Percentiles rank a stretch among this genome's conserved stretches.
Evolutionary conservation across 2,329 filamentous ascomycete species (phyloP).

Genomic region (Paracorniculantispora psalliotae): DNA sequence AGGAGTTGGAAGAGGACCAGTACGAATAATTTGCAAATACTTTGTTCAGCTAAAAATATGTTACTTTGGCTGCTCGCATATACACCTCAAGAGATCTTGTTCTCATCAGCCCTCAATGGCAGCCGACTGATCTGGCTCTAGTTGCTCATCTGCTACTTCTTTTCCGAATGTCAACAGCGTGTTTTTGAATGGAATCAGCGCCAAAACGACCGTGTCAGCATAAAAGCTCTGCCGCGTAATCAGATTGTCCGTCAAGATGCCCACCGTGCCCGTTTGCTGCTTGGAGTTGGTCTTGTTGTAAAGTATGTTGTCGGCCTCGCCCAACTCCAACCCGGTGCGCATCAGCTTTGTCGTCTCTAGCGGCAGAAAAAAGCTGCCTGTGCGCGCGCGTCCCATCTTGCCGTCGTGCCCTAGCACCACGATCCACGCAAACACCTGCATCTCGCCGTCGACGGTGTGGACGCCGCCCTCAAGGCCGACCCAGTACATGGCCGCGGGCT

Average conservation of each 20-base stretch:
- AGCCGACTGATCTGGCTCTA: background rate
- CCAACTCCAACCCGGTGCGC: constrained; percentile 34
- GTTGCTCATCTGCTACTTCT: background rate
- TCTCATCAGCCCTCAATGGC: background rate
- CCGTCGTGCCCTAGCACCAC: constrained; percentile 27
- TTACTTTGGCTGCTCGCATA: no score
- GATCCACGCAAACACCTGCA: constrained; percentile 38
- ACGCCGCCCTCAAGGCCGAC: constrained; percentile 39
- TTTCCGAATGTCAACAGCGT: constrained; percentile 25
- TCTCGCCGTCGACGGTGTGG: constrained; percentile 21
- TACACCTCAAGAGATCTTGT: no score
- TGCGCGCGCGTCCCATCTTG: constrained; percentile 32
- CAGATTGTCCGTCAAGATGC: constrained; percentile 34
- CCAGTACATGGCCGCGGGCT: constrained; percentile 34
- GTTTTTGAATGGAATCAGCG: constrained; percentile 38
- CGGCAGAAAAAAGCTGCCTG: constrained; percentile 33
- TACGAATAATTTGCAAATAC: no score
- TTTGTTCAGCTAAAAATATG: no score
- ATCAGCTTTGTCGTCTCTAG: constrained; percentile 32
- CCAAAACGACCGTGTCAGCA: constrained; percentile 34
- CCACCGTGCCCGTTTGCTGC: constrained; percentile 34
- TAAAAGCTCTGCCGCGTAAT: constrained; percentile 33
- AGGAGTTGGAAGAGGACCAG: no score
- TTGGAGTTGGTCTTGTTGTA: constrained; percentile 35
- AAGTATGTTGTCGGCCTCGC: constrained; percentile 34